Conservation (phyloP, 768 basidiomycete species). For the Cyclocybe aegerita region DNA sequence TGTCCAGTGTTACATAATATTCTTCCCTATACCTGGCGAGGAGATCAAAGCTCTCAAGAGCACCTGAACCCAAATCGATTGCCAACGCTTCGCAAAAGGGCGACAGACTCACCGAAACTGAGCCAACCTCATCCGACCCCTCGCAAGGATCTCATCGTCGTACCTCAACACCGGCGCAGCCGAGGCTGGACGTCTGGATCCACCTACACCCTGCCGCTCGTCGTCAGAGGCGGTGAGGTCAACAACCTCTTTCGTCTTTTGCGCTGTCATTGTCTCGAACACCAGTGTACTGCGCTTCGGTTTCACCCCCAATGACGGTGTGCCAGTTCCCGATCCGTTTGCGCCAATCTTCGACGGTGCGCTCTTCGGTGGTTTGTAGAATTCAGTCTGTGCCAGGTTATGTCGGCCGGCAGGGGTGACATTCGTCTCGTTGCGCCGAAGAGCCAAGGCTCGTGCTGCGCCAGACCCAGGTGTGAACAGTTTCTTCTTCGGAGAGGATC, state of each 20-base stretch:
- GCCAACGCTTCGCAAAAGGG: neutral
- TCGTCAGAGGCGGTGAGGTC: constrained; percentile 13
- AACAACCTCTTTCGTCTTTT: constrained; percentile 7
- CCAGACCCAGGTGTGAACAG: constrained; percentile 24
- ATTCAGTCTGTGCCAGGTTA: constrained; percentile 8
- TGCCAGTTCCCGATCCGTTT: neutral
- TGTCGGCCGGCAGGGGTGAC: constrained; percentile 43
- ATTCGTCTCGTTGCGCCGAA: constrained; percentile 45
- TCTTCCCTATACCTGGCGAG: too few species aligned
- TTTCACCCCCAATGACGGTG: neutral
- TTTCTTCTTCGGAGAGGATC: constrained; percentile 29
- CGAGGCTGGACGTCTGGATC: too few species aligned
- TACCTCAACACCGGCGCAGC: neutral
- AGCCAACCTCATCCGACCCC: constrained; percentile 12
- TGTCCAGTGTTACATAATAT: too few species aligned
- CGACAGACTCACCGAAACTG: constrained; percentile 18
- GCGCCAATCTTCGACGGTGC: constrained; percentile 15
- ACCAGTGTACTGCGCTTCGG: constrained; percentile 2
- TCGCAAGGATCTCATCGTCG: constrained; percentile 12
- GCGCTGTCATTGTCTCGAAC: constrained; percentile 2
- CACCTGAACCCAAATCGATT: too few species aligned
- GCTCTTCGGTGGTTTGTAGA: constrained; percentile 15
- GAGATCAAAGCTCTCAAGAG: too few species aligned
- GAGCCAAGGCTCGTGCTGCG: constrained; percentile 12
- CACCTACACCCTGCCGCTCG: neutral